Evolutionary conservation across 2,329 filamentous ascomycete species (phyloP), one percentile per base, ranked within the genome.

Genomic region (Acarospora socialis): DNA sequence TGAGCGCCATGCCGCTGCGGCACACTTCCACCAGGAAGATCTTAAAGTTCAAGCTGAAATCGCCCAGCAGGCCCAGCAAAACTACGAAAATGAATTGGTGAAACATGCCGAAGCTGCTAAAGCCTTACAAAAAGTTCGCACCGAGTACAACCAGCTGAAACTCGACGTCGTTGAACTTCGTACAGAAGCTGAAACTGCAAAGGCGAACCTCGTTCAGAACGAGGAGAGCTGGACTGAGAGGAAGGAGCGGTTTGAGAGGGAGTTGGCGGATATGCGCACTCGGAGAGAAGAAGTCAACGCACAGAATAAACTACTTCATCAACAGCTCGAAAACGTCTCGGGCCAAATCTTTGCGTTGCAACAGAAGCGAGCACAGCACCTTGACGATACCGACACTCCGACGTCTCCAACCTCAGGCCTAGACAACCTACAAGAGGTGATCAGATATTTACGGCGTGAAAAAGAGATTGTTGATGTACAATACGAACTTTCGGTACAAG

Each of bases 391-490:
- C 5, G 59, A 70, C 4, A n/a, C n/a, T n/a, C n/a, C n/a, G n/a
- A n/a, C n/a, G n/a, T n/a, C n/a, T n/a, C n/a, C n/a, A n/a, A 66
- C 73, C 30, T 63, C 72, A 21, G 73, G 71, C 23, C 61, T 76
- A 7, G 81, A 83, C 43, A 81, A 81, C 32, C 70, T 93, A 7
- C 80, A 90, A 39, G 87, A 95, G 48, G 72, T 98, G 35, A 92
- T 92, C 57, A 79, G 73, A 39, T 98, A 90, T 53, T 63, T 98
- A 39, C 78, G 87, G 27, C 79, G 83, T 24, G 92, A 98, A 58
- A 98, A 95, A 63, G 90, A 95, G 52, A 95, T 98, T 43, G 70
- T 94, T 6, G 87, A 98, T 46, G 82, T 94, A n/a, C 87, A 95
- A 49, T 81, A 84, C 46, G 86, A 94, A 45, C 66, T 95, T 26